A percentile compares a stretch with the other conserved stretches of the same genome.
These are phyloP conservation scores for Vaccinium myrtillus DNA, from an alignment of 148 eudicot genomes.

Conservation along the genomic window DNA sequence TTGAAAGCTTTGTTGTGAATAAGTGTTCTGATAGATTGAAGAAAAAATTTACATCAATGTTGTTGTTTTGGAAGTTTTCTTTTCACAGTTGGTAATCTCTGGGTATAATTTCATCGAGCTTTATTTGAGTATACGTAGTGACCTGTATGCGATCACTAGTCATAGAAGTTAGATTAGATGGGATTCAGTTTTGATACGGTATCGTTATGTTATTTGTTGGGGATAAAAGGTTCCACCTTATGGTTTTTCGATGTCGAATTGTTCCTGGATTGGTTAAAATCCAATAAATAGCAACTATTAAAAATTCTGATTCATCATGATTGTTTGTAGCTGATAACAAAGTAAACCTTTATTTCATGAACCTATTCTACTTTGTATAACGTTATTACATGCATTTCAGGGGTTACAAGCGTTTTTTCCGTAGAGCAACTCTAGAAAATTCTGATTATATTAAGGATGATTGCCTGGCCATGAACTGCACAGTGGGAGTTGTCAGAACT, in stretches of 20 bases:
- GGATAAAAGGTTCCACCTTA: no score
- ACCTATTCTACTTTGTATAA: conserved; percentile 8
- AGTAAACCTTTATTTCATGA: not conserved
- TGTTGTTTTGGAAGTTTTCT: not conserved
- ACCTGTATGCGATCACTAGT: not conserved
- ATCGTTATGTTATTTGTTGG: no score
- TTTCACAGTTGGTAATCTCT: not conserved
- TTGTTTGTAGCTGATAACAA: not conserved
- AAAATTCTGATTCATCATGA: not conserved
- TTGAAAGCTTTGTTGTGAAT: not conserved
- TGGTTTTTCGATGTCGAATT: no score
- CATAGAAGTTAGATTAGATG: not conserved
- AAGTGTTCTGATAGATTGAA: not conserved
- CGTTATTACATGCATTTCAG: conserved; percentile 38
- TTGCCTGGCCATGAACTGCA: conserved; percentile 69
- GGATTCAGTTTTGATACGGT: no score
- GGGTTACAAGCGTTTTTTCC: conserved; percentile 92
- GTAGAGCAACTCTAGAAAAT: conserved; percentile 55
- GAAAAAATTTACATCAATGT: not conserved
- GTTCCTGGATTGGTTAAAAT: not conserved
- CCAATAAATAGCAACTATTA: not conserved
- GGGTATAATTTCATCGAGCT: not conserved
- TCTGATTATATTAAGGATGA: conserved; percentile 75
- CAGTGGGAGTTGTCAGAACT: conserved; percentile 81
- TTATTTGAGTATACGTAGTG: not conserved